A percentile compares a stretch with the other conserved stretches of the same genome.
phyloP scores from a whole-genome alignment of 495 filamentous ascomycete genomes.

The Tuber borchii region DNA sequence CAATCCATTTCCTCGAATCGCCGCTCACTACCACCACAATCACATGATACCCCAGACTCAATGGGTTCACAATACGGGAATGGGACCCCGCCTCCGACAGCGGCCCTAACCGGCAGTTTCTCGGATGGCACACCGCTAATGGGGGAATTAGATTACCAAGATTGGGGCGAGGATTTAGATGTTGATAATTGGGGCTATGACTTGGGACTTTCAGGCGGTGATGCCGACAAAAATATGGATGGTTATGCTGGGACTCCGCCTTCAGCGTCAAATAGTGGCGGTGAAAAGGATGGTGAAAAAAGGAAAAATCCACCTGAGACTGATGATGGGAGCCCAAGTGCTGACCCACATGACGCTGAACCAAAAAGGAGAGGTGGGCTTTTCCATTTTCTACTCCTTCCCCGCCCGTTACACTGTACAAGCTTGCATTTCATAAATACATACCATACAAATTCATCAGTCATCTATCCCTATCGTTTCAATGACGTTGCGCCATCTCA shows the following conservation, averaged over 20 bases:
- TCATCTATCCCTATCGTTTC: neutral
- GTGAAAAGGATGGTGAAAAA: constrained; percentile 56
- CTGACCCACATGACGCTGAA: constrained; percentile 45
- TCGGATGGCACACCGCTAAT: constrained; percentile 70
- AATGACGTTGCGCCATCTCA: neutral
- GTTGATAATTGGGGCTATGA: constrained; percentile 61
- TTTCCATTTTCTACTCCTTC: constrained; percentile 21
- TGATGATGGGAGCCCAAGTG: constrained; percentile 57
- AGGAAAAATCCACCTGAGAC: constrained; percentile 66
- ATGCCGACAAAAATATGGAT: constrained; percentile 50
- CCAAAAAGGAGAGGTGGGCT: constrained; percentile 43
- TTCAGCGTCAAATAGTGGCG: constrained; percentile 19
- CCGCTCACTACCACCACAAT: neutral
- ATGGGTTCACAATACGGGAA: constrained; percentile 33
- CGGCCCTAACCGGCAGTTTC: constrained; percentile 28
- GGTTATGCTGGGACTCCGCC: constrained; percentile 56
- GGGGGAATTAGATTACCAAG: constrained; percentile 58
- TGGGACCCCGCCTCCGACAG: constrained; percentile 39
- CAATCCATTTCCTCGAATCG: constrained; percentile 25
- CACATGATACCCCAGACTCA: constrained; percentile 32
- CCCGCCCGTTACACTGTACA: constrained; percentile 24
- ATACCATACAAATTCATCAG: constrained; percentile 13
- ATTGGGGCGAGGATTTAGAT: constrained; percentile 56
- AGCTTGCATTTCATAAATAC: constrained; percentile 23
- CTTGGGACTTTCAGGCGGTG: constrained; percentile 46